Base-by-base conservation (phyloP, 2,329 filamentous ascomycete species). In the Arthrobotrys musiformis region DNA sequence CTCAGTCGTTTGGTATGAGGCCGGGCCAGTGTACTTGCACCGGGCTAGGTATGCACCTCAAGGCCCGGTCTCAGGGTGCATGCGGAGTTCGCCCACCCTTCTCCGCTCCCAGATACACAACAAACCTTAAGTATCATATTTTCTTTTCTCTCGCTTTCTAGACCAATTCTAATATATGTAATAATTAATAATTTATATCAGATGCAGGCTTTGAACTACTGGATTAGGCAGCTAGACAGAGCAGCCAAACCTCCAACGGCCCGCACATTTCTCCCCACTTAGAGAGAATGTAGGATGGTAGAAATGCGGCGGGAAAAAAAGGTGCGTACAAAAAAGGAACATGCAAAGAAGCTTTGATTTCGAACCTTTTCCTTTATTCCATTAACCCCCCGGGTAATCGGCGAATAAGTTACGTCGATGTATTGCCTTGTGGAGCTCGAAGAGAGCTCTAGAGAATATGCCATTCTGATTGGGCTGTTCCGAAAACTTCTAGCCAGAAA, bases 201-300 rank as follows among this genome's bases (percentile, higher is more conserved):
- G 61, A 44, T 68, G 46, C 56, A 26, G 63, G 30, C 52, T 8
- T 44, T 24, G 28, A 61, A 33, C 44, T 46, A 56, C 70, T 60
- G 56, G n/a, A 68, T 75, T 68, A 75, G 70, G 70, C 44, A 75
- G 63, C 60, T 69, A 19, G 46, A 56, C 46, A 24, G 70, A 75
- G 70, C 33, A 46, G 56, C 44, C 70, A 17, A 40, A 58, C 24
- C 17, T 58, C 28, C 54, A 54, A 54, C 46, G 28, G n/a, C 28
- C 50, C 28, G 33, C 19, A 37, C 42, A 30, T 28, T n/a, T 28
- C 42, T 22, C 56, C 35, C 30, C 56, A 3, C 19, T n/a, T 28
- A 28, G 30, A 52, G 4, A 33, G 17, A 48, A 26, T 33, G 7
- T 42, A 9, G 9, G 15, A 26, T 6, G 24, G 17, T 50, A 8